Evolutionary conservation across 768 basidiomycete genomes (phyloP).

Genomic region (Amyloporia xantha): DNA sequence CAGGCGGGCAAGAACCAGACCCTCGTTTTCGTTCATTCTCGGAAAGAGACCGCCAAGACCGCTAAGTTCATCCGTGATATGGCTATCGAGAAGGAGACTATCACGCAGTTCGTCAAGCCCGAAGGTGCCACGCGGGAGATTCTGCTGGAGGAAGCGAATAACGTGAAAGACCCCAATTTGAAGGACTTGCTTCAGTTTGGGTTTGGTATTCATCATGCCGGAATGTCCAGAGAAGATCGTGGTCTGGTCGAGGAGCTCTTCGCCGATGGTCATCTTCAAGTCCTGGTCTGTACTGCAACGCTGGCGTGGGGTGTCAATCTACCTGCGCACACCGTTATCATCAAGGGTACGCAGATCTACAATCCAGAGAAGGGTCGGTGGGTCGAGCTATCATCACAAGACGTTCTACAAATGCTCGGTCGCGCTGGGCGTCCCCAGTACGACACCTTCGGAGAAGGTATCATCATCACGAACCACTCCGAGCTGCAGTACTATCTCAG

Average conservation of each 20-base stretch:
- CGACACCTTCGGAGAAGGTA: constrained; percentile 95
- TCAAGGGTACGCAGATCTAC: constrained; percentile 99
- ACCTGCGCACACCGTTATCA: constrained; percentile 96
- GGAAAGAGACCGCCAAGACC: constrained; percentile 98
- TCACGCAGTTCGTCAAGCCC: constrained; percentile 92
- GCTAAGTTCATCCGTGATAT: constrained; percentile 90
- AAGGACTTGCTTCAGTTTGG: constrained; percentile 92
- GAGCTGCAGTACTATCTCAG: constrained; percentile 97
- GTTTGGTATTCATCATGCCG: constrained; percentile 96
- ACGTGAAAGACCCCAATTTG: constrained; percentile 77
- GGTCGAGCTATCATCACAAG: constrained; percentile 93
- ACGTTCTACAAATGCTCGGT: constrained; percentile 97
- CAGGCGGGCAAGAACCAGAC: constrained; percentile 88
- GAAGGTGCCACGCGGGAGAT: constrained; percentile 91
- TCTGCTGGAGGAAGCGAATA: constrained; percentile 73
- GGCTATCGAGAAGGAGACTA: constrained; percentile 95
- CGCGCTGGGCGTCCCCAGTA: constrained; percentile 96
- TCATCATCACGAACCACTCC: constrained; percentile 96
- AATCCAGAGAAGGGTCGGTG: constrained; percentile 98
- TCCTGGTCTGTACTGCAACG: constrained; percentile 94
- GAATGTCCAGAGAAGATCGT: constrained; percentile 90
- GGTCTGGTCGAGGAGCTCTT: constrained; percentile 92
- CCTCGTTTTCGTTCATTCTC: constrained; percentile 95
- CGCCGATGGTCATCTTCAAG: constrained; percentile 85
- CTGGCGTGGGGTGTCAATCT: constrained; percentile 99